phyloP scores from a whole-genome alignment of 768 basidiomycete genomes.

The Pisolithus microcarpus region DNA sequence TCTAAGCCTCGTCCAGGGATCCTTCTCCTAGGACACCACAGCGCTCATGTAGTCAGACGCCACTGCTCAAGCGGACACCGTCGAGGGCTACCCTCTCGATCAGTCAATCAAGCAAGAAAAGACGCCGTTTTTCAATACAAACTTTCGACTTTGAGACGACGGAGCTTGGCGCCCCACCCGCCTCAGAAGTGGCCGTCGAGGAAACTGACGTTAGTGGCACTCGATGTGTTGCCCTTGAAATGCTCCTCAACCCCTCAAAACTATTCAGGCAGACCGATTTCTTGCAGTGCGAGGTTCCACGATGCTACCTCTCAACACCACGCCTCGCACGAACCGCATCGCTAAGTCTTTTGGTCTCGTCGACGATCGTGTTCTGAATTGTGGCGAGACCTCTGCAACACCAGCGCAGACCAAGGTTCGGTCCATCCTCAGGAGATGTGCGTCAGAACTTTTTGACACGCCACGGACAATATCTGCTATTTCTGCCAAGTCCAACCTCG shows the following conservation, averaged over 20 bases:
- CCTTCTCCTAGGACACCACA: slow-evolving; percentile 20
- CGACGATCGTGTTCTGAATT: slow-evolving; percentile 50
- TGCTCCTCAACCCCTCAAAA: not conserved
- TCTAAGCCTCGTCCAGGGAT: slow-evolving; percentile 20
- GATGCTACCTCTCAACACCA: slow-evolving; percentile 49
- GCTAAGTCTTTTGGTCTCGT: slow-evolving; percentile 55
- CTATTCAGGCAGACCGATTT: slow-evolving; percentile 52
- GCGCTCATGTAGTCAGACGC: slow-evolving; percentile 15
- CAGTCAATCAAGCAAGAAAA: slow-evolving; percentile 34
- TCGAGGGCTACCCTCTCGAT: slow-evolving; percentile 34
- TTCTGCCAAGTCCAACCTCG: slow-evolving; percentile 56
- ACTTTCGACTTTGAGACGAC: slow-evolving; percentile 30
- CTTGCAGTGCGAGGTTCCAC: slow-evolving; percentile 46
- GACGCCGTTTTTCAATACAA: slow-evolving; percentile 35
- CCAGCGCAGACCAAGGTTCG: slow-evolving; percentile 36
- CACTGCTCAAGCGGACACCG: slow-evolving; percentile 30
- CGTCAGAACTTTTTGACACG: slow-evolving; percentile 41
- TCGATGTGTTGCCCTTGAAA: not conserved
- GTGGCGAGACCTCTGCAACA: slow-evolving; percentile 32
- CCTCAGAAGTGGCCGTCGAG: slow-evolving; percentile 16
- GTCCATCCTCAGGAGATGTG: slow-evolving; percentile 44
- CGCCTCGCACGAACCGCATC: slow-evolving; percentile 62
- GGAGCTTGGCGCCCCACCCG: slow-evolving; percentile 21
- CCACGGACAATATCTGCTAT: slow-evolving; percentile 27
- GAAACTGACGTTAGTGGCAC: slow-evolving; percentile 22